Evolutionary conservation across 1,284 basidiomycete species (phyloP), one percentile per base, ranked within the genome.

Genomic region (Leucocoprinus gongylophorus): DNA sequence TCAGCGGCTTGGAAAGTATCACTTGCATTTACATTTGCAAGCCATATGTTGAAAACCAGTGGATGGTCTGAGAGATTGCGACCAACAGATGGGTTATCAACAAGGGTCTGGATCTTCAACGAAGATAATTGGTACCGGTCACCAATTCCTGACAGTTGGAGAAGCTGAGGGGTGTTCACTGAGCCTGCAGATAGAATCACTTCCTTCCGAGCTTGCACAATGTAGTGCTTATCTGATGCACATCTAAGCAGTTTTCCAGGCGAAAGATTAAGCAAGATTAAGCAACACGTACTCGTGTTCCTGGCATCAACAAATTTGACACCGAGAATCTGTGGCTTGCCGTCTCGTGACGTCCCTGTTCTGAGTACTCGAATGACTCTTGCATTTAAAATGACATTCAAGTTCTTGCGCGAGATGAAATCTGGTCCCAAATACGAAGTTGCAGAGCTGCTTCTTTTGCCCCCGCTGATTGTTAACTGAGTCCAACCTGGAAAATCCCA

Each of bases 311-410:
- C n/a, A n/a, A n/a, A n/a, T n/a, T n/a, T n/a, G n/a, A n/a, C n/a
- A n/a, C n/a, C n/a, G n/a, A n/a, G 45, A 32, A 15, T 17, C 45
- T 28, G 58, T 54, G 13, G 61, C 58, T 15, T 58, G 56, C 12
- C 67, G 20, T 2, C 71, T 46, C n/a, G 21, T 13, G 42, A 63
- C 60, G 26, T 33, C 33, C 33, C 40, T 0, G 41, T 43, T 3
- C 26, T 21, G 7, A 49, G 8, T 1, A 55, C 4, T 2, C 50
- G 46, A 0, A 67, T 68, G 5, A 69, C 71, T 29, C 62, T 64
- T 4, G 67, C 65, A 33, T 70, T 61, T 12, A 72, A 51, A 2
- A 73, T 57, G 28, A 75, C 60, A 50, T 70, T 62, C 8, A 75
- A 53, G 53, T 73, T 75, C 8, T 55, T 38, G 9, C 69, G 59